phyloP scores from a whole-genome alignment of 805 yeast genomes.

The Candida oleophila region DNA sequence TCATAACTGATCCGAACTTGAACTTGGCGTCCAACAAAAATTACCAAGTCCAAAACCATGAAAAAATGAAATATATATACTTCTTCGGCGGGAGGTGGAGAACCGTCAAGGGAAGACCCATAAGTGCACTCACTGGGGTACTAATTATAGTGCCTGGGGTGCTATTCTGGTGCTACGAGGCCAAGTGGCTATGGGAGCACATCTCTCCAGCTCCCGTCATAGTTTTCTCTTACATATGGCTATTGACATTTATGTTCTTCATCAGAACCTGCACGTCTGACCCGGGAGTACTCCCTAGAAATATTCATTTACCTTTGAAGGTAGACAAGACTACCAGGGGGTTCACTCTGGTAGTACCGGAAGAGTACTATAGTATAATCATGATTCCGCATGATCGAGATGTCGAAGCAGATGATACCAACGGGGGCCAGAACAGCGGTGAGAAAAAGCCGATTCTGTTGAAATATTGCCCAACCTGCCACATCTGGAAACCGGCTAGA shows the following conservation, averaged over 20 bases:
- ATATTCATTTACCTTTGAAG: constrained; percentile 50
- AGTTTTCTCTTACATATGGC: constrained; percentile 59
- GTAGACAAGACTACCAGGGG: constrained; percentile 14
- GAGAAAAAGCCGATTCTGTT: constrained; percentile 37
- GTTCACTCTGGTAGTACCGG: constrained; percentile 39
- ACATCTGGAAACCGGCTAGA: constrained; percentile 72
- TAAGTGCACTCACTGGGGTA: constrained; percentile 34
- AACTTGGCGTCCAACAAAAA: constrained; percentile 21
- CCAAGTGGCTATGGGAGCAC: constrained; percentile 56
- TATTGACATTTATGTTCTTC: constrained; percentile 46
- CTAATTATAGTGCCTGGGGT: constrained; percentile 46
- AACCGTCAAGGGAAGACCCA: constrained; percentile 39
- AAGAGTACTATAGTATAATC: constrained; percentile 54
- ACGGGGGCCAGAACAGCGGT: constrained; percentile 10
- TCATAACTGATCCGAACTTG: constrained; percentile 25
- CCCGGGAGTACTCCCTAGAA: constrained; percentile 70
- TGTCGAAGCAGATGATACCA: background rate
- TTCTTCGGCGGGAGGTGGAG: constrained; percentile 67
- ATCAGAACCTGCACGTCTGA: constrained; percentile 58
- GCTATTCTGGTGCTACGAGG: constrained; percentile 47
- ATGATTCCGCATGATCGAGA: constrained; percentile 44
- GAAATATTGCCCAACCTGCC: constrained; percentile 55
- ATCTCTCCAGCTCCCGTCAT: constrained; percentile 57
- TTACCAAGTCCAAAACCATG: constrained; percentile 43
- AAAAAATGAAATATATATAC: constrained; percentile 41